Percentiles rank a stretch among this genome's conserved stretches.
These are phyloP conservation scores for Penicillium paradoxum DNA, from an alignment of 495 filamentous ascomycete species.

Conservation along the genomic window DNA sequence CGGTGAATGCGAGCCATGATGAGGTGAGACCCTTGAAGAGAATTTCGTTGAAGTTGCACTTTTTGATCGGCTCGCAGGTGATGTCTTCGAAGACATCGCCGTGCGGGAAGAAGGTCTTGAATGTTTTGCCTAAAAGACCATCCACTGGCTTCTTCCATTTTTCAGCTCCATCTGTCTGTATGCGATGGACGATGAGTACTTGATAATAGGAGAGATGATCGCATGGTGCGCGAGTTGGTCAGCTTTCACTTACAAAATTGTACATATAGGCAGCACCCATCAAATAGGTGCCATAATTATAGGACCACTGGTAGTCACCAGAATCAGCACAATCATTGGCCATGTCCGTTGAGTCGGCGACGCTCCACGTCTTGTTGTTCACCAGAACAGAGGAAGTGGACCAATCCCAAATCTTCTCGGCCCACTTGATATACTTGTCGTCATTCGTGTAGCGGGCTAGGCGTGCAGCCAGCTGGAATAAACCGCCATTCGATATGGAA, in stretches of 20 bases:
- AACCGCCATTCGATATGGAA: slow-evolving; percentile 62
- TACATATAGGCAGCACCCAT: slow-evolving; percentile 67
- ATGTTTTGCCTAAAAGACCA: slow-evolving; percentile 45
- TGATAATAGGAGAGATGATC: neutral
- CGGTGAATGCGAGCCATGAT: slow-evolving; percentile 68
- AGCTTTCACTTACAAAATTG: slow-evolving; percentile 44
- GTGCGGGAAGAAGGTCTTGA: slow-evolving; percentile 45
- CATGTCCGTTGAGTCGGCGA: slow-evolving; percentile 60
- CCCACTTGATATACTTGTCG: slow-evolving; percentile 61
- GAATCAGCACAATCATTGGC: slow-evolving; percentile 47
- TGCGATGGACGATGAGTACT: neutral
- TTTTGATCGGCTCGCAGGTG: slow-evolving; percentile 53
- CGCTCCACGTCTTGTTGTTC: slow-evolving; percentile 36
- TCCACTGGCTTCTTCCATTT: slow-evolving; percentile 48
- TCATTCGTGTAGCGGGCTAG: slow-evolving; percentile 63
- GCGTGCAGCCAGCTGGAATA: slow-evolving; percentile 67
- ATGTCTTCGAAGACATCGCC: slow-evolving; percentile 52
- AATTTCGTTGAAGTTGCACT: slow-evolving; percentile 65
- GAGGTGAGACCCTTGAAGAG: slow-evolving; percentile 76
- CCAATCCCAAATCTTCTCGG: slow-evolving; percentile 64
- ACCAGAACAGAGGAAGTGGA: slow-evolving; percentile 46
- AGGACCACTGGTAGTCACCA: slow-evolving; percentile 60
- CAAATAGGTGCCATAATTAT: slow-evolving; percentile 64
- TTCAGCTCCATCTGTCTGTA: slow-evolving; percentile 7
- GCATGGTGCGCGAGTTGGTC: neutral